These are phyloP conservation scores for Tanacetum coccineum DNA, from an alignment of 129 eudicot species.

Conservation along the genomic window DNA sequence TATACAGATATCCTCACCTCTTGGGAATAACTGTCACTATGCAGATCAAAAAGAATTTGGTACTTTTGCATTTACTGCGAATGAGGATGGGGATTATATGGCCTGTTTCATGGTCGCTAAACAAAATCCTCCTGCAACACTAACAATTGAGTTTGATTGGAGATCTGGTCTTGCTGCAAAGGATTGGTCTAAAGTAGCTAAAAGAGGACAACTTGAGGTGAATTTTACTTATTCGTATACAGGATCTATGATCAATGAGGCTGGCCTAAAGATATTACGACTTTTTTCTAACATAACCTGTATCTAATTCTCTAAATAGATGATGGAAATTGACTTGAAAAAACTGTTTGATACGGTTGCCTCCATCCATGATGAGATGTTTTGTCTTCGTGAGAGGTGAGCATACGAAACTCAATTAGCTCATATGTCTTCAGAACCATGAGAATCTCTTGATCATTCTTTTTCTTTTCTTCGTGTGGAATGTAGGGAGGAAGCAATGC, in stretches of 20 bases:
- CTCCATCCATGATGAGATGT: slow-evolving; percentile 72
- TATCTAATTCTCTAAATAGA: slow-evolving; percentile 27
- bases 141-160: slow-evolving; percentile 75
- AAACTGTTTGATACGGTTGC: slow-evolving; percentile 52
- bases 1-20: slow-evolving; percentile 62
- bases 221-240: slow-evolving; percentile 1
- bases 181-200: slow-evolving; percentile 84
- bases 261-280: background rate
- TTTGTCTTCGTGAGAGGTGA: slow-evolving; percentile 66
- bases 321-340: slow-evolving; percentile 68
- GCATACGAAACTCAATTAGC: background rate
- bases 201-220: slow-evolving; percentile 66
- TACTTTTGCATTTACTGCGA: slow-evolving; percentile 55
- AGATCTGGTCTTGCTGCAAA: slow-evolving; percentile 72
- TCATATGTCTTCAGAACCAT: background rate
- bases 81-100: slow-evolving; percentile 74
- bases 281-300: background rate
- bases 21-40: slow-evolving; percentile 57
- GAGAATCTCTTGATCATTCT: background rate
- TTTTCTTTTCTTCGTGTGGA: background rate
- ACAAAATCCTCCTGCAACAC: slow-evolving; percentile 46
- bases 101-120: slow-evolving; percentile 68
- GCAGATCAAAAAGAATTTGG: slow-evolving; percentile 56
- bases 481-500: slow-evolving; percentile 53
- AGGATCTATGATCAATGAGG: background rate